These are phyloP conservation scores for Chlorella vulgaris DNA, from an alignment of 139 green algal species.

Conservation along the genomic window DNA sequence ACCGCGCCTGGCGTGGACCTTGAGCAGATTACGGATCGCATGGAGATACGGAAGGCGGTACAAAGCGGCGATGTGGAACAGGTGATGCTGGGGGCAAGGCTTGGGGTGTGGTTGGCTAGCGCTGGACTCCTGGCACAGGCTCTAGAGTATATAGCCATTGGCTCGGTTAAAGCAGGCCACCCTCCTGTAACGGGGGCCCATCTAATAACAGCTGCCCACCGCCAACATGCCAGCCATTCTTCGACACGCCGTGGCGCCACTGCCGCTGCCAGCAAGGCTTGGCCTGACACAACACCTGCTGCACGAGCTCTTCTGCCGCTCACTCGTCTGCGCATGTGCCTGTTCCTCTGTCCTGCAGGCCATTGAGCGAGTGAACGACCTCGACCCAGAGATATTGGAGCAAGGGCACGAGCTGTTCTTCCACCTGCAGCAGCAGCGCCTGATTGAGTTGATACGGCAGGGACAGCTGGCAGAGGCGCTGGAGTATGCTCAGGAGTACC, in stretches of 20 bases:
- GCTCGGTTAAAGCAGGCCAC: no score
- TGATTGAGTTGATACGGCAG: slow-evolving; percentile 94
- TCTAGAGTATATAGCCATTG: no score
- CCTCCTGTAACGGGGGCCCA: no score
- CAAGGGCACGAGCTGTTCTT: slow-evolving; percentile 84
- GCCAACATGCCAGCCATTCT: no score
- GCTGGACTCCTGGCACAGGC: no score
- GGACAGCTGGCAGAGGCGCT: slow-evolving; percentile 83
- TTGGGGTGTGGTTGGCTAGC: not conserved
- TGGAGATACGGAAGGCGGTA: slow-evolving; percentile 86
- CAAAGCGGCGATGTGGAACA: slow-evolving; percentile 54
- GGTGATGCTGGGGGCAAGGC: not conserved
- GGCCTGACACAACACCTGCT: no score
- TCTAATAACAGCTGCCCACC: no score
- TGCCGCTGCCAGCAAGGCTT: not conserved
- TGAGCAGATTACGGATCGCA: slow-evolving; percentile 84
- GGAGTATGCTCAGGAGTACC: slow-evolving; percentile 90
- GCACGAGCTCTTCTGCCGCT: not conserved
- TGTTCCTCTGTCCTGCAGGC: slow-evolving; percentile 64
- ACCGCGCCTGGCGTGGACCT: slow-evolving; percentile 79
- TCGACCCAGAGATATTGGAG: slow-evolving; percentile 82
- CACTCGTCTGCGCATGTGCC: not conserved
- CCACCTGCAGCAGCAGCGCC: slow-evolving; percentile 94
- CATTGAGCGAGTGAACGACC: slow-evolving; percentile 77
- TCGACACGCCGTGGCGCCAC: no score